Base-by-base conservation (phyloP, 192 early-diverging fungal genomes). In the Coemansia pectinata region DNA sequence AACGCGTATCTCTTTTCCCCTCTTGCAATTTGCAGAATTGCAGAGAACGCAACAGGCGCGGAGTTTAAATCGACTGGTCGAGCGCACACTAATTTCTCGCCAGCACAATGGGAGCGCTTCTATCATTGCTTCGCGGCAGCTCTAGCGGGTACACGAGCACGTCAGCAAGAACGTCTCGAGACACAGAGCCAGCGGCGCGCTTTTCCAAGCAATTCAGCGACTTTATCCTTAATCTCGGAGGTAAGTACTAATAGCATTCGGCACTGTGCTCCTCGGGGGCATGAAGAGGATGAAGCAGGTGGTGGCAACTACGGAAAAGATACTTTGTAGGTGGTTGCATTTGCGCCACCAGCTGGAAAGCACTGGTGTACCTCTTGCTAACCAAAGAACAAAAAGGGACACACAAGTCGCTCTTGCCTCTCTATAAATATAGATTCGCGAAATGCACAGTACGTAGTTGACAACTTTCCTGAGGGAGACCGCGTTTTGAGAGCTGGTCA, bases 151-250 rank as follows among this genome's bases (percentile, higher is more conserved):
- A 69, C 31, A 67, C 73, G 1, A 29, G 39, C 19, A 34, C 67
- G 33, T 23, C 65, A 15, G 31, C 71, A 4, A 65, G 71, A 29
- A 60, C 45, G 17, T 60, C 68, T 36, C 59, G 65, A 41, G 79
- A 81, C 39, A 48, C 66, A 3, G 71, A 81, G 47, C 29, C 67
- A 21, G 57, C 74, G 31, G 68, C 74, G 44, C 79, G 79, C 63
- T 76, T 76, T 67, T 75, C 79, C 45, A 81, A 70, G 62, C 74
- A 76, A 69, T 81, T 81, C 79, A 76, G 62, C 38, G 79, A 81
- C 64, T 81, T 81, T 66, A 81, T 81, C 50, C 69, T 65, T 52
- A 75, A 76, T 76, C 79, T 81, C 36, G 79, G 79, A 70, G 78
- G 78, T 81, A 72, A 79, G 45, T 7, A n/a, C 4, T 34, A 15